These are phyloP conservation scores for Paramecium tetraurelia DNA, from an alignment of 73 alveolate genomes.

Conservation along the genomic window DNA sequence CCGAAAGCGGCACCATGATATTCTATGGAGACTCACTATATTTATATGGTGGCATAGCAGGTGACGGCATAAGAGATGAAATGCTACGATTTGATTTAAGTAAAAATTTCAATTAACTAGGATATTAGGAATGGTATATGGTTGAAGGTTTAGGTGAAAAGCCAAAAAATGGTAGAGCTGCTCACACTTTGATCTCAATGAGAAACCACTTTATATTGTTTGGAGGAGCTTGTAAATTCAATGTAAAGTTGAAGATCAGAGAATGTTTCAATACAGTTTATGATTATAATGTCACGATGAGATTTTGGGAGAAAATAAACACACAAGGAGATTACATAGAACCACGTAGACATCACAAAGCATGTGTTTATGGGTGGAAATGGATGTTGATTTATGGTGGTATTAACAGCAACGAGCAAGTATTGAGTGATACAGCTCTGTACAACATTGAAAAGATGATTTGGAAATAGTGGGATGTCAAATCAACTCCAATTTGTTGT, in stretches of 20 bases:
- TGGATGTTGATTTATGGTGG: constrained; percentile 51
- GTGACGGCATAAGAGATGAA: constrained; percentile 28
- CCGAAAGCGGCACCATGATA: neutral
- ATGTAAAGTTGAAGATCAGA: neutral
- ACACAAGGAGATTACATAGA: constrained; percentile 40
- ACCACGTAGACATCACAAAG: constrained; percentile 48
- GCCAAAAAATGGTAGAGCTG: constrained; percentile 37
- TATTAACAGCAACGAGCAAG: constrained; percentile 3
- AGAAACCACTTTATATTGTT: neutral
- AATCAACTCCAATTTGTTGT: neutral
- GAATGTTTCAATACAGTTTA: constrained; percentile 18
- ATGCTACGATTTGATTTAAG: neutral
- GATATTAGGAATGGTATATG: neutral
- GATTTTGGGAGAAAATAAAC: constrained; percentile 1
- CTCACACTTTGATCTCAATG: neutral
- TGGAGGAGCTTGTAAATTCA: constrained; percentile 20
- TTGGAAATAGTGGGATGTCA: neutral
- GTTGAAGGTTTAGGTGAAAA: neutral
- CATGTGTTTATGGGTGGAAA: neutral
- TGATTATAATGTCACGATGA: neutral
- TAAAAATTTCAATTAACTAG: neutral
- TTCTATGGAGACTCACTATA: neutral
- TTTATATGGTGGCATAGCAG: constrained; percentile 42
- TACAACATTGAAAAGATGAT: neutral
- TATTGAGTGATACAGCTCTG: neutral